A percentile compares a stretch with the other conserved stretches of the same genome.
phyloP scores from a whole-genome alignment of 2,329 filamentous ascomycete species.

The Colletotrichum limetticola region DNA sequence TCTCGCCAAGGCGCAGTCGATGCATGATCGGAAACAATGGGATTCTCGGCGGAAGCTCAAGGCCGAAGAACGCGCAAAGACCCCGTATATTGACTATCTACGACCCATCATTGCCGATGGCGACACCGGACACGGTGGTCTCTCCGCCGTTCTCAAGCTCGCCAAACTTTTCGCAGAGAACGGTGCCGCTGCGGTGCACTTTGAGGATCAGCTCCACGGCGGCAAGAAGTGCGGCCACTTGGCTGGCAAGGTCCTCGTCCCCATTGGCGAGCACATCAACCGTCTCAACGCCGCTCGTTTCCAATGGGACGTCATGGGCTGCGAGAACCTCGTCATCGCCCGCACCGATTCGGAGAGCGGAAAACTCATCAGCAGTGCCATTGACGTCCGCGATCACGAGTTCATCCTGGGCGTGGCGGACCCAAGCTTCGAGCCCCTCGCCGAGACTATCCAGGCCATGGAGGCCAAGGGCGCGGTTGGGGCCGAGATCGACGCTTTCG shows the following conservation, averaged over 20 bases:
- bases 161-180: constrained; percentile 98
- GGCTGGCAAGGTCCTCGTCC: constrained; percentile 95
- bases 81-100: constrained; percentile 91
- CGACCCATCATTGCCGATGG: constrained; percentile 96
- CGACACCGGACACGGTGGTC: constrained; percentile 93
- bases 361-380: constrained; percentile 86
- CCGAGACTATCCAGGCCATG: constrained; percentile 91
- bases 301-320: constrained; percentile 98
- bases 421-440: constrained; percentile 78
- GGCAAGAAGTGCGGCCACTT: constrained; percentile 99
- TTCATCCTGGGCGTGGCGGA: constrained; percentile 92
- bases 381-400: constrained; percentile 95
- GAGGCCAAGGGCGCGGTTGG: constrained; percentile 82
- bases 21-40: constrained; percentile 97
- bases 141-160: constrained; percentile 93
- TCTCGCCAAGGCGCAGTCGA: constrained; percentile 93
- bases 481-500: constrained; percentile 84
- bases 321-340: constrained; percentile 93
- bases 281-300: constrained; percentile 90
- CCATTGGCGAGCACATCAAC: constrained; percentile 95
- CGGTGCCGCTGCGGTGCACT: constrained; percentile 94
- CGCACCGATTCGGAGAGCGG: constrained; percentile 96
- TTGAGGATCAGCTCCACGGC: constrained; percentile 97
- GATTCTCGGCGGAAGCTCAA: constrained; percentile 84
- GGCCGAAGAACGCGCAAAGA: constrained; percentile 75